Base-by-base conservation (phyloP, 352 stramenopile genomes). In the Aphanomyces stellatus region DNA sequence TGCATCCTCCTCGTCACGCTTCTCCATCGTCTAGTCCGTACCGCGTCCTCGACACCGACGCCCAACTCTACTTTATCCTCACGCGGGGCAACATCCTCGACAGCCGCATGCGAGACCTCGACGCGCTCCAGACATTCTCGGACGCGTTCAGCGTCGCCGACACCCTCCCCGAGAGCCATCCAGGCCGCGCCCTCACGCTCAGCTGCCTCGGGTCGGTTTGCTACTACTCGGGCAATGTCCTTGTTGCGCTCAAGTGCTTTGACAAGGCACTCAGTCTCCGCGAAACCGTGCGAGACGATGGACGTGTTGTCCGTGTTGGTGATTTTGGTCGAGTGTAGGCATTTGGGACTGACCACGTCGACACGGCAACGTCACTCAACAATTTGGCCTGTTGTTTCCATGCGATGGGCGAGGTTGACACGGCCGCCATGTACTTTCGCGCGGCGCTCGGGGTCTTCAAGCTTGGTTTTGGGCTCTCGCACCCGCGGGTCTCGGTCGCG, bases 291-390 rank as follows among this genome's bases (percentile, higher is more conserved):
- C 35, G 43, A 48, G 11, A 8, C n/a, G 3, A 5, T 55, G 15
- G 46, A 66, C 22, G 55, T n/a, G n/a, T n/a, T n/a, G n/a, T n/a
- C n/a, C n/a, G n/a, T n/a, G n/a, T n/a, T n/a, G n/a, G n/a, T n/a
- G n/a, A n/a, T n/a, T n/a, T n/a, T n/a, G n/a, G n/a, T n/a, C n/a
- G n/a, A n/a, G n/a, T n/a, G n/a, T n/a, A n/a, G n/a, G n/a, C n/a
- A n/a, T n/a, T n/a, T n/a, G n/a, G n/a, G n/a, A n/a, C n/a, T 13
- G 57, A 75, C 31, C 67, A 88, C 62, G 51, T 85, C 13, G 81
- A 91, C 56, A 84, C 80, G 2, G 82, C 82, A 8, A 89, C 82
- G 3, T 70, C 79, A 13, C 84, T 91, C 75, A 90, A 88, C 72
- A 91, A 89, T 49, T 65, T 90, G 24, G 81, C 78, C 7, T 90